A percentile compares a stretch with the other conserved stretches of the same genome.
phyloP scores from a whole-genome alignment of 2,329 filamentous ascomycete species.

The Zopfia rhizophila region DNA sequence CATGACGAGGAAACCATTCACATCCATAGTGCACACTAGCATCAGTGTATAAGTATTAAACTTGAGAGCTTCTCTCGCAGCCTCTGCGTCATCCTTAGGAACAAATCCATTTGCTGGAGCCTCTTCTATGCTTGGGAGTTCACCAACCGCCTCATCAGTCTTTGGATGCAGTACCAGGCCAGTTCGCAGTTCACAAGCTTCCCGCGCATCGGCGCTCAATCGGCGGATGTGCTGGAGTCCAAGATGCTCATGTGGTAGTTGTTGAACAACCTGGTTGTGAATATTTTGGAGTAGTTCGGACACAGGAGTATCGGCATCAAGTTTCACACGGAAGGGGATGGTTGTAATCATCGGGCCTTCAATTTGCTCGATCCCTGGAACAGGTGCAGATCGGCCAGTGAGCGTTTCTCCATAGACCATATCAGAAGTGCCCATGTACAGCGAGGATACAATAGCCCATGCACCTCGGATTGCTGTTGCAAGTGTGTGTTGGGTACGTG shows the following conservation, averaged over 20 bases:
- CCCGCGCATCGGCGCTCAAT: slow-evolving; percentile 44
- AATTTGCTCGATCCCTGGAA: slow-evolving; percentile 62
- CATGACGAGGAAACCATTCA: slow-evolving; percentile 67
- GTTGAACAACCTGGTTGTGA: slow-evolving; percentile 65
- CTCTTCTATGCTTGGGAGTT: slow-evolving; percentile 24
- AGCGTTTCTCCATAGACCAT: slow-evolving; percentile 70
- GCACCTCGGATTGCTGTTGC: slow-evolving; percentile 67
- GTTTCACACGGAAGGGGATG: slow-evolving; percentile 64
- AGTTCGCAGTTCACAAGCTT: slow-evolving; percentile 48
- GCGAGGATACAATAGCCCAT: slow-evolving; percentile 67
- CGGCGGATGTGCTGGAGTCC: slow-evolving; percentile 69
- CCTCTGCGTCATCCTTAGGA: slow-evolving; percentile 66
- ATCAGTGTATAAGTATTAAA: slow-evolving; percentile 71
- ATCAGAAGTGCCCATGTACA: slow-evolving; percentile 63
- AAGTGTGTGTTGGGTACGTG: slow-evolving; percentile 56
- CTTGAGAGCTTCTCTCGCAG: slow-evolving; percentile 68
- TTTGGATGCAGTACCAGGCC: slow-evolving; percentile 52
- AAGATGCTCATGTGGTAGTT: slow-evolving; percentile 73
- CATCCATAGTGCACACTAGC: slow-evolving; percentile 70
- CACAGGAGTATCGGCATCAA: slow-evolving; percentile 57
- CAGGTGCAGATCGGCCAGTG: slow-evolving; percentile 63
- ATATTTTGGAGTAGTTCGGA: slow-evolving; percentile 66
- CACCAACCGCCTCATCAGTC: slow-evolving; percentile 36
- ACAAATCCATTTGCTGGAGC: slow-evolving; percentile 63
- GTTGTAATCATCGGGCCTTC: slow-evolving; percentile 71